These are phyloP conservation scores for Clitopilus passeckerianus DNA, from an alignment of 768 basidiomycete species.

Conservation along the genomic window DNA sequence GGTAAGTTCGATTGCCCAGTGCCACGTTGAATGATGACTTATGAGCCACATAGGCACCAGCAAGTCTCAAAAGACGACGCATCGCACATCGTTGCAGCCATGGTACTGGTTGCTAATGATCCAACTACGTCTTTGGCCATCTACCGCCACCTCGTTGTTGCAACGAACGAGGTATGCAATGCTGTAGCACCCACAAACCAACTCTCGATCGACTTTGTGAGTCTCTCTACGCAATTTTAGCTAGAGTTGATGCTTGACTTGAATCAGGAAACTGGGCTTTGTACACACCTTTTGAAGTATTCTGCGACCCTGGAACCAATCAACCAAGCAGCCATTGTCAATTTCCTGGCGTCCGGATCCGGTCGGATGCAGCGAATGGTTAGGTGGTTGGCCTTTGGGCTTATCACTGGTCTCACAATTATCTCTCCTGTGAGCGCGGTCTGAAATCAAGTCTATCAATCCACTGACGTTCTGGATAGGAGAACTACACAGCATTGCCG, in stretches of 20 bases:
- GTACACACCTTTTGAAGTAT: conserved; percentile 37
- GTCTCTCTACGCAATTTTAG: conserved; percentile 1
- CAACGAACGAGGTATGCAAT: conserved; percentile 43
- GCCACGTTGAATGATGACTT: background rate
- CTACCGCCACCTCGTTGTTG: conserved; percentile 37
- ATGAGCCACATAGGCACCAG: conserved; percentile 21
- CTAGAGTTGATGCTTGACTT: background rate
- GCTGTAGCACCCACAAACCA: conserved; percentile 27
- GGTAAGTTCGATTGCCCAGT: conserved; percentile 29
- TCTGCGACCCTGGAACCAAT: conserved; percentile 33
- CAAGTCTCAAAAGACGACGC: conserved; percentile 32
- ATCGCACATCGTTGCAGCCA: conserved; percentile 40
- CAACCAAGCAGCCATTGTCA: conserved; percentile 47
- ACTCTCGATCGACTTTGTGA: conserved; percentile 21
- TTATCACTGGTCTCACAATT: conserved; percentile 29
- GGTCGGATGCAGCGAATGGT: conserved; percentile 50
- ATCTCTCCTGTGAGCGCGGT: conserved; percentile 18
- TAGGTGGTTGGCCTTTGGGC: conserved; percentile 47
- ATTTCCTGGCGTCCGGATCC: conserved; percentile 47
- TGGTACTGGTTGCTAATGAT: conserved; percentile 59
- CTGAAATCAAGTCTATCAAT: background rate
- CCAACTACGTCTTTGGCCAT: conserved; percentile 37
- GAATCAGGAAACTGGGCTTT: conserved; percentile 43
- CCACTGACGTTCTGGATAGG: conserved; percentile 22
- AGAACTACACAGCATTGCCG: conserved; percentile 37